These are phyloP conservation scores for Phytophthora citrophthora DNA, from an alignment of 352 stramenopile species.

Conservation along the genomic window DNA sequence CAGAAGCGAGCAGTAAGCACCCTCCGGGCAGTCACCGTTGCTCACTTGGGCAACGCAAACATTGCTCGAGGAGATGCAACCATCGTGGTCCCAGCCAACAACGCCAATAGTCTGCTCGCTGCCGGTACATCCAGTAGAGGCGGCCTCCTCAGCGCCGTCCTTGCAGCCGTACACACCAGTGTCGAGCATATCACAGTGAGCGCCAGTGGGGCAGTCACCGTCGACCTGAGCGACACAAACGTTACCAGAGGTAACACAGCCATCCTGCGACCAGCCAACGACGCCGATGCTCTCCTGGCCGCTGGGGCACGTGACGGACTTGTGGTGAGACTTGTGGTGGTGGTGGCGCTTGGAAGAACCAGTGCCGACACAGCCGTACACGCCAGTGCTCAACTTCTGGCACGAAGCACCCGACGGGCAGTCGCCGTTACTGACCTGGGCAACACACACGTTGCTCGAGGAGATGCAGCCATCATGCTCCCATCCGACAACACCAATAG, in stretches of 20 bases:
- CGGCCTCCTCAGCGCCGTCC: slow-evolving; percentile 5
- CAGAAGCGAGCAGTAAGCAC: slow-evolving; percentile 31
- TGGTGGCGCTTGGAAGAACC: slow-evolving; percentile 3
- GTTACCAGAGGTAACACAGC: background rate
- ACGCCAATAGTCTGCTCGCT: slow-evolving; percentile 21
- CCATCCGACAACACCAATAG: slow-evolving; percentile 26
- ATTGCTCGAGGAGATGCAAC: slow-evolving; percentile 17
- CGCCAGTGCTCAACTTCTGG: slow-evolving; percentile 34
- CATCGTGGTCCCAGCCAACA: slow-evolving; percentile 28
- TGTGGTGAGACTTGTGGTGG: slow-evolving; percentile 16
- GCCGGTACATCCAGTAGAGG: slow-evolving; percentile 9
- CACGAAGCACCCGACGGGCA: slow-evolving; percentile 28
- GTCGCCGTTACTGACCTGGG: slow-evolving; percentile 24
- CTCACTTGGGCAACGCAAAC: slow-evolving; percentile 29
- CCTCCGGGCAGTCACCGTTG: slow-evolving; percentile 20
- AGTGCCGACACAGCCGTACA: slow-evolving; percentile 34
- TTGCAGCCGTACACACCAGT: slow-evolving; percentile 35
- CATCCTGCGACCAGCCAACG: slow-evolving; percentile 12
- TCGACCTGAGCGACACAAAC: slow-evolving; percentile 26
- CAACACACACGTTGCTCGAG: slow-evolving; percentile 26
- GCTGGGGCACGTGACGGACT: slow-evolving; percentile 14
- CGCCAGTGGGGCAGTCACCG: slow-evolving; percentile 20
- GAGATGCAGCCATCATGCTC: slow-evolving; percentile 25
- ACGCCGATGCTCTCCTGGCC: slow-evolving; percentile 32
- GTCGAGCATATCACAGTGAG: slow-evolving; percentile 30